Evolutionary conservation across 1,284 basidiomycete species (phyloP), one percentile per base, ranked within the genome.

Genomic region (Tylopilus sp.): DNA sequence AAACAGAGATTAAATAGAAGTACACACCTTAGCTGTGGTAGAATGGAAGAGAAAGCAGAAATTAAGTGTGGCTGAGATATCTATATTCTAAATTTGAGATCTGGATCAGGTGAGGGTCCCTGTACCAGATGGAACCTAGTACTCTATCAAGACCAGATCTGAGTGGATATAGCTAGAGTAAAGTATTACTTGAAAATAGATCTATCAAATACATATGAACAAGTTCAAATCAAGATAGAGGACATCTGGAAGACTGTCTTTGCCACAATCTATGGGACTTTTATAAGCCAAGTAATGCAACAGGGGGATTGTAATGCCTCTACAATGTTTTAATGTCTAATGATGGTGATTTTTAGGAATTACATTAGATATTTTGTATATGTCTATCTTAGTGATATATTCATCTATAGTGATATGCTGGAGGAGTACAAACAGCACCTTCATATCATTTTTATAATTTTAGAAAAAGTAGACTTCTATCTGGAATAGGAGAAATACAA

Each of bases 301-400:
- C 62, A 69, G 37, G 70, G 67, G 0, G 67, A 74, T 45, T 66
- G 63, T 25, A 74, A 74, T 44, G 64, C 67, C 1, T 67, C 67
- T 0, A 49, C 61, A 1, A 74, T 63, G 1, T 72, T 69, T 42
- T 70, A 75, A 50, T n/a, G 57, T 0, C 58, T 75, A 0, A 74
- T 73, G 63, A 70, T 61, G 0, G 39, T 63, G 6, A 57, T 74
- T 7, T 72, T 76, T 36, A 31, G 58, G 22, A 20, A 43, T 32
- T 53, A 56, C 24, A 65, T 75, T 1, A 61, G 69, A 0, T 36
- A 44, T 1, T 72, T 67, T 32, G 50, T 74, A 0, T 59, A 29
- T 33, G n/a, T 41, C 20, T 48, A 48, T 26, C 29, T 48, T 0
- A 17, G 41, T 11, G 6, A 40, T 33, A 48, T 48, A n/a, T 41